Conservation (phyloP, 768 basidiomycete species). For the Myochromella boudieri region DNA sequence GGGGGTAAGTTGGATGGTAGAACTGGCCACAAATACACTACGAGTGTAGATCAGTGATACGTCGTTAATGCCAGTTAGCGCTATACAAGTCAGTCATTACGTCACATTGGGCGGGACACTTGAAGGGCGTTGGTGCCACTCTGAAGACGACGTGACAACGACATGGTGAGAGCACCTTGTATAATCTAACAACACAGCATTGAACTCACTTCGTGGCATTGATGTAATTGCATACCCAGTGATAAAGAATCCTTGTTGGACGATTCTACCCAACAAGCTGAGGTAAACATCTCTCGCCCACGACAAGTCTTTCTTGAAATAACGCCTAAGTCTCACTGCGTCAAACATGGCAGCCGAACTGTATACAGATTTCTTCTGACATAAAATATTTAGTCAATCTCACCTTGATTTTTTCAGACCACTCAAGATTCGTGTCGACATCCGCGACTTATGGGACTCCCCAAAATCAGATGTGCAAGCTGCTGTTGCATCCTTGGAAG, state of each 20-base stretch:
- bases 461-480: slow-evolving; percentile 27
- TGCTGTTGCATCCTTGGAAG: slow-evolving; percentile 24
- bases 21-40: too few species aligned
- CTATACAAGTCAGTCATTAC: neutral
- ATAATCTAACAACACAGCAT: too few species aligned
- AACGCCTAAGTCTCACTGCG: neutral
- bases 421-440: slow-evolving; percentile 34
- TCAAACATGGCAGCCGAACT: slow-evolving; percentile 3
- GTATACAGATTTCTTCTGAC: neutral
- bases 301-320: neutral
- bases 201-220: too few species aligned
- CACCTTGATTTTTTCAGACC: slow-evolving; percentile 24
- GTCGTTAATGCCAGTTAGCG: neutral
- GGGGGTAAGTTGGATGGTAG: too few species aligned
- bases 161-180: neutral
- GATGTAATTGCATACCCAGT: too few species aligned
- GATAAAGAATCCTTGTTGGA: too few species aligned
- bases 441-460: slow-evolving; percentile 29
- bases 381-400: neutral
- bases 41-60: neutral
- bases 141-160: neutral
- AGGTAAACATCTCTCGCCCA: too few species aligned
- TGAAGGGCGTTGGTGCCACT: too few species aligned
- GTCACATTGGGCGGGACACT: neutral
- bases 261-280: too few species aligned